Conservation (phyloP, 306 rosid genomes). For the Morella rubra region DNA sequence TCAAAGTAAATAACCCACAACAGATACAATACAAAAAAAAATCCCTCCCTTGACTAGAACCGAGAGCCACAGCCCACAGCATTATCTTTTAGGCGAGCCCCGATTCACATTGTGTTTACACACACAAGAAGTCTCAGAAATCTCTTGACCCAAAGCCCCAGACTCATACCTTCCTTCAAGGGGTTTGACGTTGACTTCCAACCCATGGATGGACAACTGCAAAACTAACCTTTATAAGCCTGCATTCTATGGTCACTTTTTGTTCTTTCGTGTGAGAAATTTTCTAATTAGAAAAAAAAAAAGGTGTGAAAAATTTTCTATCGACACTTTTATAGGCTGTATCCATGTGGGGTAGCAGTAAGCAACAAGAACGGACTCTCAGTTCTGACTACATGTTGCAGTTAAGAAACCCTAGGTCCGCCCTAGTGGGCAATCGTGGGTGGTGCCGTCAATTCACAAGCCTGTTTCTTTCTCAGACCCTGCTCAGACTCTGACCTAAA, state of each 20-base stretch:
- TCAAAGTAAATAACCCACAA: no score
- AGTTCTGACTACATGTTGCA: neutral
- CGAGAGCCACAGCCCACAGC: no score
- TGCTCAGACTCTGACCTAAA: neutral
- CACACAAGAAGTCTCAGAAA: no score
- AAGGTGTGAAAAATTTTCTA: no score
- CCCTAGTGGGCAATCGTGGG: neutral
- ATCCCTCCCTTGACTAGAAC: no score
- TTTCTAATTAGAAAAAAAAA: no score
- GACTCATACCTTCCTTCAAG: neutral
- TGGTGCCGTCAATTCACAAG: neutral
- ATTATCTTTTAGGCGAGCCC: neutral
- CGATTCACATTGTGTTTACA: no score
- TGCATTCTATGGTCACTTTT: no score
- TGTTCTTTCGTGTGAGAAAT: no score
- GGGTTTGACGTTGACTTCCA: neutral
- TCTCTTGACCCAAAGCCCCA: neutral
- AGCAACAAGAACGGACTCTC: neutral
- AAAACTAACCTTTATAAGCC: no score
- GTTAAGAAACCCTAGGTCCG: neutral
- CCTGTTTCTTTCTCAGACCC: neutral
- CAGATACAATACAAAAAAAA: no score
- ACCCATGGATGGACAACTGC: neutral
- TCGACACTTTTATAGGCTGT: no score
- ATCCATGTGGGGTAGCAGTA: neutral